A percentile compares a stretch with the other conserved stretches of the same genome.
Conservation (phyloP, 805 yeast genomes). For the Schwanniomyces yamadae region DNA sequence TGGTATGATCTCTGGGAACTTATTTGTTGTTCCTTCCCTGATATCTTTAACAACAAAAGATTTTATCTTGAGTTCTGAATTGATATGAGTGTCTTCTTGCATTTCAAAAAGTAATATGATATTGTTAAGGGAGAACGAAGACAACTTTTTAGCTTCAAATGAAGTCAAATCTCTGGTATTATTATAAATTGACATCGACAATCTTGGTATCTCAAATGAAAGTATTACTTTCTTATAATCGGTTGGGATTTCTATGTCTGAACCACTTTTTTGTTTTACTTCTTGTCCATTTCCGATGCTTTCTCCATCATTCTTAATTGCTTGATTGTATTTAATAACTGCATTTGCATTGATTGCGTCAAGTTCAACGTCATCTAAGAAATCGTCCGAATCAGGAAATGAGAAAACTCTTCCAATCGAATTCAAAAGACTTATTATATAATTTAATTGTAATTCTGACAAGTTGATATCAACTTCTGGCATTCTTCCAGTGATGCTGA, state of each 20-base stretch:
- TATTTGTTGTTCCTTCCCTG: constrained; percentile 59
- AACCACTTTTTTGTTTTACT: neutral
- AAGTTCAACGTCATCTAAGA: constrained; percentile 49
- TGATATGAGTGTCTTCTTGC: constrained; percentile 53
- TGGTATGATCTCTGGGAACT: constrained; percentile 81
- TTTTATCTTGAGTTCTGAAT: constrained; percentile 60
- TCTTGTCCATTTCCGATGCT: neutral
- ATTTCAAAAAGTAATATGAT: constrained; percentile 51
- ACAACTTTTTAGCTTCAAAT: constrained; percentile 35
- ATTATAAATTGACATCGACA: constrained; percentile 62
- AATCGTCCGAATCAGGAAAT: constrained; percentile 33
- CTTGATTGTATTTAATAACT: constrained; percentile 27
- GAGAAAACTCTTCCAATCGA: constrained; percentile 56
- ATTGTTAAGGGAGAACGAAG: constrained; percentile 52
- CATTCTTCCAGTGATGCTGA: constrained; percentile 54
- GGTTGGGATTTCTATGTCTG: constrained; percentile 14
- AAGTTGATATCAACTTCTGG: constrained; percentile 62
- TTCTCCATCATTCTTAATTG: neutral
- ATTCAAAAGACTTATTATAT: constrained; percentile 53
- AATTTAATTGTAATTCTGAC: constrained; percentile 71
- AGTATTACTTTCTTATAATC: constrained; percentile 44
- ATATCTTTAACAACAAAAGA: constrained; percentile 80
- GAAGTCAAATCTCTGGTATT: constrained; percentile 39
- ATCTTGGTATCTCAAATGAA: constrained; percentile 56
- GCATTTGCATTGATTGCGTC: constrained; percentile 70